These are phyloP conservation scores for Spathaspora girioi DNA, from an alignment of 805 yeast species.

Conservation along the genomic window DNA sequence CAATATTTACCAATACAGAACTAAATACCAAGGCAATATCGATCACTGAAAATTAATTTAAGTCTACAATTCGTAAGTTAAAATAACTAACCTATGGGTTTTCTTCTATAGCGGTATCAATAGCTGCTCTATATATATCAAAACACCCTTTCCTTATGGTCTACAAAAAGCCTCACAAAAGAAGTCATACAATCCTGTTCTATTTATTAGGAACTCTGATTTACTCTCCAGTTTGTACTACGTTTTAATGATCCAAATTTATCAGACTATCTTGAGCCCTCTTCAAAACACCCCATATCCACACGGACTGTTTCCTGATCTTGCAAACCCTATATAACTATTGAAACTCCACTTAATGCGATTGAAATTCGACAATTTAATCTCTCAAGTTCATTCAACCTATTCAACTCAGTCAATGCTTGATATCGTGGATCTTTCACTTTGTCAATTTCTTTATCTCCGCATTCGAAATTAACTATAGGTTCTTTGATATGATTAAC, in stretches of 20 bases:
- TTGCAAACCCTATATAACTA: constrained; percentile 9
- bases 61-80: too few relatives aligned
- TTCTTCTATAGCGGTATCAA: neutral
- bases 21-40: too few relatives aligned
- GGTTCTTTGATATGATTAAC: constrained; percentile 45
- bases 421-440: constrained; percentile 53
- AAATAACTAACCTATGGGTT: neutral
- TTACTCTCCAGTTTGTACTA: too few relatives aligned
- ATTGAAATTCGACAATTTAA: constrained; percentile 48
- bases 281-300: too few relatives aligned
- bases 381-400: constrained; percentile 27
- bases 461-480: constrained; percentile 31
- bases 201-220: too few relatives aligned
- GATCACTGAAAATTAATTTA: too few relatives aligned
- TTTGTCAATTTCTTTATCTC: constrained; percentile 35
- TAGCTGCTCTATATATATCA: neutral
- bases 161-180: neutral
- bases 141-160: neutral
- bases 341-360: constrained; percentile 54
- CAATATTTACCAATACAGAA: too few relatives aligned
- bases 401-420: constrained; percentile 49
- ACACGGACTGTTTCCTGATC: too few relatives aligned
- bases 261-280: too few relatives aligned
- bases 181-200: too few relatives aligned
- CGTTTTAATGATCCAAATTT: too few relatives aligned